Conservation (phyloP, 1,284 basidiomycete species). For the Tremellales sp. region DNA sequence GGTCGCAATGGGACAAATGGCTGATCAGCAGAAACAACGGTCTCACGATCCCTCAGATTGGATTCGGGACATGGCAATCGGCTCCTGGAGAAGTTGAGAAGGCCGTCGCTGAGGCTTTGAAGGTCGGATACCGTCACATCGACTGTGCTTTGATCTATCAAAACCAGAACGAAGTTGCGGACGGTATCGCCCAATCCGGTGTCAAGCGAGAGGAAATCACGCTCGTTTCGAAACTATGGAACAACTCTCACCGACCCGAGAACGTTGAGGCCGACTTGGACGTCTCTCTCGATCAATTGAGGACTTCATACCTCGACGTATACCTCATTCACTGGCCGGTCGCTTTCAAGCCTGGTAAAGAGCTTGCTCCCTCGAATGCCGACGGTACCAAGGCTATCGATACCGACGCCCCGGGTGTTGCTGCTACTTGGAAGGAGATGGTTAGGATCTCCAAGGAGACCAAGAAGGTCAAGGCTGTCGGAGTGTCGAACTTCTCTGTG, state of each 20-base stretch:
- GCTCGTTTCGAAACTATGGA: slow-evolving; percentile 65
- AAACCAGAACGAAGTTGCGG: slow-evolving; percentile 65
- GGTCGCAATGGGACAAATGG: not conserved
- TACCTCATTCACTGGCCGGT: slow-evolving; percentile 88
- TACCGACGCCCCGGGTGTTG: slow-evolving; percentile 22
- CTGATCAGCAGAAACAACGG: slow-evolving; percentile 27
- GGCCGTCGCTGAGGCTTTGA: slow-evolving; percentile 68
- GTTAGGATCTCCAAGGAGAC: slow-evolving; percentile 40
- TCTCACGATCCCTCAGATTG: slow-evolving; percentile 61
- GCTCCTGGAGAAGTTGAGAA: slow-evolving; percentile 70
- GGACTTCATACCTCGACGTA: slow-evolving; percentile 70
- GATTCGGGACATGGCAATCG: slow-evolving; percentile 78
- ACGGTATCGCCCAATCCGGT: slow-evolving; percentile 69
- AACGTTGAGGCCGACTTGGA: slow-evolving; percentile 69
- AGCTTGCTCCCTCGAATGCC: slow-evolving; percentile 13
- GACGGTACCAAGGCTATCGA: slow-evolving; percentile 25
- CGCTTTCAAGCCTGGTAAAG: slow-evolving; percentile 62
- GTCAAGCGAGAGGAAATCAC: slow-evolving; percentile 77
- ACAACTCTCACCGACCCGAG: slow-evolving; percentile 43
- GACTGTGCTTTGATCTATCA: slow-evolving; percentile 63
- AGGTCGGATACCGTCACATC: slow-evolving; percentile 71
- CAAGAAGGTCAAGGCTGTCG: slow-evolving; percentile 38
- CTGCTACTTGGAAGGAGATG: slow-evolving; percentile 44
- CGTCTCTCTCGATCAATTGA: slow-evolving; percentile 66
- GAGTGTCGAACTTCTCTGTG: slow-evolving; percentile 76